Evolutionary conservation across 2,329 filamentous ascomycete species (phyloP), one percentile per base, ranked within the genome.

Genomic region (Metarhizium sp.): DNA sequence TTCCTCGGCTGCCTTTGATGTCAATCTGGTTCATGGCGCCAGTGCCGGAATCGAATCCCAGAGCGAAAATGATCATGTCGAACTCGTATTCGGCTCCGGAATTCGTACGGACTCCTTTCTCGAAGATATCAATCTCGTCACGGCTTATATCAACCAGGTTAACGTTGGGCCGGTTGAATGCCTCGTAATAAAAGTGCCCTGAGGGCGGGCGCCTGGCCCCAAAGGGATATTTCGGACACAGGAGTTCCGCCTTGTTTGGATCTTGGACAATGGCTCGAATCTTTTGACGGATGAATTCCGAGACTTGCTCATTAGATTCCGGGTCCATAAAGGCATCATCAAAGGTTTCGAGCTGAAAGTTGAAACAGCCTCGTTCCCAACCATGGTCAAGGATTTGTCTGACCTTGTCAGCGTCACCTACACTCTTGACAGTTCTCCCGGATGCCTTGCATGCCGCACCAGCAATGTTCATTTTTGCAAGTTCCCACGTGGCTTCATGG

Each of bases 41-140:
- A 2, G 57, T 59, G 8, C 30, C 57, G 16, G 59, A 57, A 40
- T 60, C 57, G 36, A 57, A 60, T 4, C 59, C 59, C 0, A 56
- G n/a, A n/a, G 57, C 59, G 16, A 57, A 60, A 36, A 60, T 60
- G 20, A 60, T 55, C 25, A 60, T 55, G 25, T 60, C 59, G 30
- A 59, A 53, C 20, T 57, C 55, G 38, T 57, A 38, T 25, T 57
- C 51, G 3, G 3, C 43, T 2, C 59, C 57, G 13, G 43, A 48
- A 45, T 43, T 43, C 3, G 55, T 55, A 7, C 52, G 46, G 30
- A 57, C 57, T 1, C 57, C 59, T 1, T 60, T 51, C 38, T 14
- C 13, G 42, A n/a, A 16, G 42, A n/a, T 2, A n/a, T 14, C 16
- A n/a, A 43, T 43, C 13, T 14, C 29, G 2, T 48, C n/a, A 8